Base-by-base conservation (phyloP, 768 basidiomycete genomes). In the Mycena indigotica region DNA sequence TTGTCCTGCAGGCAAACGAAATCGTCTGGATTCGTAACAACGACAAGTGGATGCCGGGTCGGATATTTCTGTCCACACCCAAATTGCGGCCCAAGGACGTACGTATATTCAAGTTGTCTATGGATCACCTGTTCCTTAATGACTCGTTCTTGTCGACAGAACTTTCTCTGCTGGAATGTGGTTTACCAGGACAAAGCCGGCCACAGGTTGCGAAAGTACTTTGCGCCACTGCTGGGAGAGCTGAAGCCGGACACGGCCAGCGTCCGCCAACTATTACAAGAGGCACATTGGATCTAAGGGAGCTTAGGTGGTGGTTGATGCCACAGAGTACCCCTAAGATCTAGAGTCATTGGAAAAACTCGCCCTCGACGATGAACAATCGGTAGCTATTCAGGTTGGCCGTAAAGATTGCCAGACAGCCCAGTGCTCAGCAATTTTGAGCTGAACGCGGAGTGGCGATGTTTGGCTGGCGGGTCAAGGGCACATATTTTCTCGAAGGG, bases 181-280 rank as follows among this genome's bases (percentile, higher is more conserved):
- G 13, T 48, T 12, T 48, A 48, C 46, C 46, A 48, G 28, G 46
- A 48, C 46, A 26, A 23, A 26, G 25, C 28, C 46, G 46, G 46
- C 12, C 46, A 48, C 46, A 48, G n/a, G 25, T 26, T 48, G 46
- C 5, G 46, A 8, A 48, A 48, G 46, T 48, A 48, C 23, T 48
- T 48, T n/a, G 46, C 46, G 46, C 46, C 46, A 26, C 46, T 48
- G 5, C 46, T 48, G 4, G 46, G 46, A 26, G 46, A 48, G 46
- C 21, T 48, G 6, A 48, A 48, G 46, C 46, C 46, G 12, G 46
- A 48, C 46, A 48, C 46, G 25, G 46, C 46, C 13, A 24, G 21
- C 4, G 46, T 48, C 24, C 46, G 46, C 46, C 24, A 48, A n/a
- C 25, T 48, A 26, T n/a, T 48, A 13, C 5, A 48, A n/a, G 46